These are phyloP conservation scores for Penicillium sp. DNA, from an alignment of 2,329 filamentous ascomycete species.

Conservation along the genomic window DNA sequence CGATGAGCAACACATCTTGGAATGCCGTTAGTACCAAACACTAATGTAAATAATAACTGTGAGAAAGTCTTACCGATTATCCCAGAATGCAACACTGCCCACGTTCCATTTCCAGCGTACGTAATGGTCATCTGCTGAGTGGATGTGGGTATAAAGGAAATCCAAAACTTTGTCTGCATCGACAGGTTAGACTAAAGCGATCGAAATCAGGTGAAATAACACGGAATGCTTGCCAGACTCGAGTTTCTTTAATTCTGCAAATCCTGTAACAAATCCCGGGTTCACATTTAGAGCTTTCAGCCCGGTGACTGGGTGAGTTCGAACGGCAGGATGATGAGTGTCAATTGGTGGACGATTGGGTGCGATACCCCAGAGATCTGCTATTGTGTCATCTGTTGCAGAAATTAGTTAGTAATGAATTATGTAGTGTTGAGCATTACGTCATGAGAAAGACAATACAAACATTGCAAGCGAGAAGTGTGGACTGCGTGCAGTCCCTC, in stretches of 20 bases:
- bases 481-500: conserved; percentile 46
- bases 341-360: conserved; percentile 46
- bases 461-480: conserved; percentile 42
- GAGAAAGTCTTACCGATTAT: conserved; percentile 37
- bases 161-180: conserved; percentile 32
- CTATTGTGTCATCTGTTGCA: conserved; percentile 40
- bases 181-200: neutral
- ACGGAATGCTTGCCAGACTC: conserved; percentile 23
- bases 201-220: neutral
- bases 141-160: conserved; percentile 46
- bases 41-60: neutral
- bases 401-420: conserved; percentile 60
- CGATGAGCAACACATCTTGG: conserved; percentile 32
- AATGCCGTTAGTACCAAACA: neutral
- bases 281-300: conserved; percentile 48
- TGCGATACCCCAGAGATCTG: conserved; percentile 42
- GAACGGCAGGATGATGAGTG: conserved; percentile 47
- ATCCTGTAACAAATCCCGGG: conserved; percentile 45
- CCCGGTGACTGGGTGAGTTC: conserved; percentile 48
- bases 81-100: conserved; percentile 51
- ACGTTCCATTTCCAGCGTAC: conserved; percentile 51
- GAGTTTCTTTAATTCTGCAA: conserved; percentile 48
- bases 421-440: conserved; percentile 20
- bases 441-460: neutral
- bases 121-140: conserved; percentile 48